A percentile compares a stretch with the other conserved stretches of the same genome.
These are phyloP conservation scores for Ophiostoma ulmi DNA, from an alignment of 2,329 filamentous ascomycete species.

Conservation along the genomic window DNA sequence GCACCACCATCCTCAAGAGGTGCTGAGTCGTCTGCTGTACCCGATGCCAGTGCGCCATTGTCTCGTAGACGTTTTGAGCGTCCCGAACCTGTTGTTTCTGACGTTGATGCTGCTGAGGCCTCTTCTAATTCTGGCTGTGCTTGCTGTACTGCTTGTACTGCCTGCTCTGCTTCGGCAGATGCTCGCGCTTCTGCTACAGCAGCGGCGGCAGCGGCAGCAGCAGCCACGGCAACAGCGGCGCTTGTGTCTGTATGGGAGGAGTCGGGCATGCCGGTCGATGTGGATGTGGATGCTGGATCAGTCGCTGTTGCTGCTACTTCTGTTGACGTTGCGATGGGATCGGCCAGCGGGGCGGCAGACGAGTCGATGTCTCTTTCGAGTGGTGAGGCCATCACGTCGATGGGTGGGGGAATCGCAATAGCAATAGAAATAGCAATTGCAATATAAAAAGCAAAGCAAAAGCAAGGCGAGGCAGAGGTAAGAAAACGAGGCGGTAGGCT, in stretches of 20 bases:
- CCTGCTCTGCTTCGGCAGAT: constrained; percentile 8
- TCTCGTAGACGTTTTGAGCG: constrained; percentile 6
- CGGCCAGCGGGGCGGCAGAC: constrained; percentile 33
- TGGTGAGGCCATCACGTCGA: constrained; percentile 31
- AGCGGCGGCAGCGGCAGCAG: constrained; percentile 30
- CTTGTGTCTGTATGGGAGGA: constrained; percentile 27
- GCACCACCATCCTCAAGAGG: constrained; percentile 25
- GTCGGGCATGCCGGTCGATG: neutral
- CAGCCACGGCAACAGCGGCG: constrained; percentile 30
- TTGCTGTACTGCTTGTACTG: neutral
- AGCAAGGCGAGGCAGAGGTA: neutral
- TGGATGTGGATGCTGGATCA: constrained; percentile 27
- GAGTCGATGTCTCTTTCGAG: constrained; percentile 42
- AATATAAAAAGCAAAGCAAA: neutral
- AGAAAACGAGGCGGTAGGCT: neutral
- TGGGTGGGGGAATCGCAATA: too few relatives aligned
- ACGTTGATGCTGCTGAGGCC: constrained; percentile 29
- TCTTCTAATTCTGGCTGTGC: constrained; percentile 20
- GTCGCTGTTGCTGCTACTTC: neutral
- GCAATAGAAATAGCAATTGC: too few relatives aligned
- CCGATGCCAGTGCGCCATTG: neutral
- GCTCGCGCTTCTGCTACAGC: constrained; percentile 27
- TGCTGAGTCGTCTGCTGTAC: constrained; percentile 25
- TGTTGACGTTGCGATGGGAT: constrained; percentile 25
- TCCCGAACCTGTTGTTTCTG: neutral